Evolutionary conservation across 2,329 filamentous ascomycete genomes (phyloP).

Genomic region (Achaetomium macrosporum): DNA sequence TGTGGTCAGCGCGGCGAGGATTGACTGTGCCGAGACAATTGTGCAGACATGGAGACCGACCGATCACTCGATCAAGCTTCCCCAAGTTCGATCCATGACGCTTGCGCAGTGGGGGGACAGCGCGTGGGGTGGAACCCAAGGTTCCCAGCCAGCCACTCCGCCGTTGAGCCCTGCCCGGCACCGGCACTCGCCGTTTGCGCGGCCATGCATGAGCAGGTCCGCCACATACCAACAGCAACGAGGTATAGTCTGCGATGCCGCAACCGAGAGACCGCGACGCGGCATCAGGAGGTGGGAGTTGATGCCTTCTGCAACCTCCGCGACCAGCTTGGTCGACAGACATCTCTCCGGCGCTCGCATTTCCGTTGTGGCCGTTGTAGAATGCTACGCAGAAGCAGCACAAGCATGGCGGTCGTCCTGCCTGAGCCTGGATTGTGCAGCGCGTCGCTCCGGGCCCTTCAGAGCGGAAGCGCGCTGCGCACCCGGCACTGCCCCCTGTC

Average conservation of each 20-base stretch:
- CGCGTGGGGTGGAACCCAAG: conserved; percentile 9
- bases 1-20: conserved; percentile 19
- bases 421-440: conserved; percentile 14
- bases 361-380: conserved; percentile 4
- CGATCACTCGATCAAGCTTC: conserved; percentile 23
- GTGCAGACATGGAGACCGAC: conserved; percentile 2
- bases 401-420: conserved; percentile 11
- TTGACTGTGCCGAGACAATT: conserved; percentile 15
- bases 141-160: conserved; percentile 15
- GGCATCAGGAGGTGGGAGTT: not conserved
- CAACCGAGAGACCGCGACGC: not conserved
- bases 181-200: conserved; percentile 11
- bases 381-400: conserved; percentile 4
- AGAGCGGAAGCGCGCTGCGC: conserved; percentile 25
- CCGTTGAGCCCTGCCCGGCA: conserved; percentile 19
- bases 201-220: conserved; percentile 10
- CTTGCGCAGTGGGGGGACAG: conserved; percentile 2
- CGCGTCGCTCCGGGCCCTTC: conserved; percentile 11
- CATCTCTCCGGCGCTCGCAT: too few species aligned
- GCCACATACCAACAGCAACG: not conserved
- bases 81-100: conserved; percentile 1
- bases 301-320: conserved; percentile 23
- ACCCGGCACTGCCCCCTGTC: conserved; percentile 29
- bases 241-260: conserved; percentile 1
- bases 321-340: conserved; percentile 20